These are phyloP conservation scores for Magnaporthiopsis incrustans DNA, from an alignment of 2,329 filamentous ascomycete genomes.

Conservation along the genomic window DNA sequence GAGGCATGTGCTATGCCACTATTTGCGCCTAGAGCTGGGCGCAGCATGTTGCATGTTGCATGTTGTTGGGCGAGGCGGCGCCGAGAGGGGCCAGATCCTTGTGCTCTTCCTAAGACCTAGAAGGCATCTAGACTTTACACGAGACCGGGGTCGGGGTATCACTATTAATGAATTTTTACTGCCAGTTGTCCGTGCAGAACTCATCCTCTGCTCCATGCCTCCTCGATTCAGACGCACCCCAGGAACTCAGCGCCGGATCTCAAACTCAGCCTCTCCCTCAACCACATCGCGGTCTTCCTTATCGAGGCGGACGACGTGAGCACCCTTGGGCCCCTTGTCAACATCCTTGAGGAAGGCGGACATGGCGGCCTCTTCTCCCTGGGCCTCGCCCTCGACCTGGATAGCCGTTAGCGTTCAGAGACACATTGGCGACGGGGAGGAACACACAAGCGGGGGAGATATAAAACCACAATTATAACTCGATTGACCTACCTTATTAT, in stretches of 20 bases:
- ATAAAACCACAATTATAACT: background rate
- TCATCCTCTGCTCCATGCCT: no score
- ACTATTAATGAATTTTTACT: background rate
- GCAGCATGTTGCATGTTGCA: background rate
- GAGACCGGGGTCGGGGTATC: background rate
- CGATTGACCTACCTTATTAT: slow-evolving; percentile 38
- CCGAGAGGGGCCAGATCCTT: background rate
- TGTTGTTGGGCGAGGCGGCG: background rate
- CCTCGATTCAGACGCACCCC: no score
- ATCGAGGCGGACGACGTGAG: slow-evolving; percentile 68
- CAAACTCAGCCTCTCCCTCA: slow-evolving; percentile 61
- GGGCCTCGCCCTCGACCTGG: slow-evolving; percentile 84
- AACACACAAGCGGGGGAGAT: no score
- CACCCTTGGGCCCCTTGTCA: slow-evolving; percentile 62
- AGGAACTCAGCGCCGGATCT: slow-evolving; percentile 35
- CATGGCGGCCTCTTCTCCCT: slow-evolving; percentile 60
- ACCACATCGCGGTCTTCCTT: slow-evolving; percentile 57
- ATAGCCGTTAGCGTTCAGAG: background rate
- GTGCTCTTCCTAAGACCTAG: background rate
- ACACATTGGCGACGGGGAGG: no score
- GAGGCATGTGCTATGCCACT: background rate
- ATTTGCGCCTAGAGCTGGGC: background rate
- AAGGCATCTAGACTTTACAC: background rate
- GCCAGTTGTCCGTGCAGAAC: no score
- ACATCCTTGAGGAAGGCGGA: slow-evolving; percentile 66